Conservation (phyloP, 306 rosid genomes). For the Luffa aegyptiaca region DNA sequence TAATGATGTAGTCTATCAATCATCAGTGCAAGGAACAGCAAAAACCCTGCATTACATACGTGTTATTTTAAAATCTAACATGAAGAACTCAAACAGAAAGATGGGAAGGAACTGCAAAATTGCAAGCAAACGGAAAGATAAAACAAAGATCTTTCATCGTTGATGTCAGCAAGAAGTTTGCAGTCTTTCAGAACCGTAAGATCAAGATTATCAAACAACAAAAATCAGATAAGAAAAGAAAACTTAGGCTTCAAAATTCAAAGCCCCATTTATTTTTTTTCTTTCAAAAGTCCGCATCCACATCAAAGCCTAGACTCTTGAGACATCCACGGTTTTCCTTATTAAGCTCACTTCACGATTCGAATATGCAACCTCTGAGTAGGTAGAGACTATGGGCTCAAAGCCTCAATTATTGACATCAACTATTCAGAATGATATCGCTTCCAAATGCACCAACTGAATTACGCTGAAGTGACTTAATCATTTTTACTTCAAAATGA, state of each 20-base stretch:
- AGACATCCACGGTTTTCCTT: too few relatives aligned
- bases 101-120: not conserved
- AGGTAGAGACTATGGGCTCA: too few relatives aligned
- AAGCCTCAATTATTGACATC: not conserved
- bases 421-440: not conserved
- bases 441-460: not conserved
- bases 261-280: not conserved
- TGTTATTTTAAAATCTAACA: not conserved
- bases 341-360: too few relatives aligned
- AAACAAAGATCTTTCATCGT: not conserved
- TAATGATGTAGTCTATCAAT: slow-evolving; percentile 82
- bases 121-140: not conserved
- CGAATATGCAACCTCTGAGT: too few relatives aligned
- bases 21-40: slow-evolving; percentile 74
- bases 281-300: too few relatives aligned
- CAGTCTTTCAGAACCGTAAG: not conserved
- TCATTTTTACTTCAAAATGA: not conserved
- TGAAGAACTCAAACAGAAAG: not conserved
- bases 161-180: not conserved
- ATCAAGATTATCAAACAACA: not conserved
- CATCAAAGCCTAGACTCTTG: too few relatives aligned
- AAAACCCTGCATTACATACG: slow-evolving; percentile 48
- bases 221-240: not conserved
- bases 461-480: not conserved
- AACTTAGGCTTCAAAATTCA: not conserved